These are phyloP conservation scores for Artomyces pyxidatus DNA, from an alignment of 768 basidiomycete species.

Conservation along the genomic window DNA sequence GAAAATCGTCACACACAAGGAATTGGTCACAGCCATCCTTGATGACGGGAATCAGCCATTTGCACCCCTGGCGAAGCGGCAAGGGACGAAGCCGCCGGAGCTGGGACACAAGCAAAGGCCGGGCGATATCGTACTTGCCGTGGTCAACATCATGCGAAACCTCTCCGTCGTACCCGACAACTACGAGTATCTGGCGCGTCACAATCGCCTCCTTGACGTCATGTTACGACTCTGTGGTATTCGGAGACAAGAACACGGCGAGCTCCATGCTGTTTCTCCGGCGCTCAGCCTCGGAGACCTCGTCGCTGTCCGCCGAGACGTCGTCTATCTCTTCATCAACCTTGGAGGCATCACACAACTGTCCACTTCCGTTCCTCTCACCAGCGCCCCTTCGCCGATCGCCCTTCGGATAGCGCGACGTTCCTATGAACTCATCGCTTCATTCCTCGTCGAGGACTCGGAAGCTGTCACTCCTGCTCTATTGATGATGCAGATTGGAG, in stretches of 20 bases:
- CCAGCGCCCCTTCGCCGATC: slow-evolving; percentile 29
- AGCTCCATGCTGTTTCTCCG: slow-evolving; percentile 38
- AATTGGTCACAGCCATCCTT: slow-evolving; percentile 48
- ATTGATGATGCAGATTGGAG: slow-evolving; percentile 45
- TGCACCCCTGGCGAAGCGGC: slow-evolving; percentile 40
- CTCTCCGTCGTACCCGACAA: slow-evolving; percentile 74
- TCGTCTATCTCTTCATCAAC: slow-evolving; percentile 58
- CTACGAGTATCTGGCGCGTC: slow-evolving; percentile 51
- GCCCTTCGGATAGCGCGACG: slow-evolving; percentile 41
- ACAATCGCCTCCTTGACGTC: slow-evolving; percentile 55
- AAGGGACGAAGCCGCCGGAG: slow-evolving; percentile 41
- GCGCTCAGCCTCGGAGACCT: slow-evolving; percentile 65
- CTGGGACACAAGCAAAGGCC: slow-evolving; percentile 57
- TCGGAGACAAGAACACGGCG: slow-evolving; percentile 17
- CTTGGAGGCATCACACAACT: slow-evolving; percentile 48
- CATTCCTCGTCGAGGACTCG: slow-evolving; percentile 63
- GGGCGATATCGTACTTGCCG: slow-evolving; percentile 57
- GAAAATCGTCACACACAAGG: slow-evolving; percentile 53
- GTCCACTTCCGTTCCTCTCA: slow-evolving; percentile 29
- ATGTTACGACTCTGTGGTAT: slow-evolving; percentile 58
- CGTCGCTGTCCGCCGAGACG: slow-evolving; percentile 69
- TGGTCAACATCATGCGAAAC: slow-evolving; percentile 81
- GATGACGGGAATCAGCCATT: slow-evolving; percentile 56
- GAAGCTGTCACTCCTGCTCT: slow-evolving; percentile 59
- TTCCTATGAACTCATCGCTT: slow-evolving; percentile 59